phyloP scores from a whole-genome alignment of 805 yeast genomes.

The Metschnikowia cubensis region DNA sequence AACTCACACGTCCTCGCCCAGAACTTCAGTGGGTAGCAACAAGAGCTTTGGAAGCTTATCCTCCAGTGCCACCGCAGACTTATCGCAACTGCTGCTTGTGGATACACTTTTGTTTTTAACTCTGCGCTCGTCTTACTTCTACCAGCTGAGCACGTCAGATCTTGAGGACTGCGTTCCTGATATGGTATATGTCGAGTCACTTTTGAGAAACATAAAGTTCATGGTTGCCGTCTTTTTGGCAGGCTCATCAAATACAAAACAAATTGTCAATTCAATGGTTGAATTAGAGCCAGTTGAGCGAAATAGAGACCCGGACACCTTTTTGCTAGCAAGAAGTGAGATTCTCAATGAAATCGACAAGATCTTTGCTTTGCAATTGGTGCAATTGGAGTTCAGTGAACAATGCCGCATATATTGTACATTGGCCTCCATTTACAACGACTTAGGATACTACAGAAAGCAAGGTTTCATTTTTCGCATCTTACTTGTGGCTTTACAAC shows the following conservation, averaged over 20 bases:
- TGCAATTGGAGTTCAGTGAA: constrained; percentile 36
- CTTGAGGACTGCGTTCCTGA: constrained; percentile 80
- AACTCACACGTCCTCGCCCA: constrained; percentile 25
- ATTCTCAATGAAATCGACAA: constrained; percentile 40
- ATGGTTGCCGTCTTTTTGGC: constrained; percentile 50
- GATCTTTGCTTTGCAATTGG: constrained; percentile 33
- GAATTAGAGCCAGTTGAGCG: constrained; percentile 4
- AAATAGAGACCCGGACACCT: constrained; percentile 5
- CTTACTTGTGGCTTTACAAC: constrained; percentile 50
- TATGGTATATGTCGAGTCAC: constrained; percentile 67
- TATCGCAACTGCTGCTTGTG: constrained; percentile 26
- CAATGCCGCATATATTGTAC: constrained; percentile 64
- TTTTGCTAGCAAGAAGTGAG: constrained; percentile 30
- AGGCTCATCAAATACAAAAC: constrained; percentile 37
- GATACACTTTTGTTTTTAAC: constrained; percentile 32
- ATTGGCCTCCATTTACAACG: constrained; percentile 60
- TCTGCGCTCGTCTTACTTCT: constrained; percentile 25
- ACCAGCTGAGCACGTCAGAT: constrained; percentile 46
- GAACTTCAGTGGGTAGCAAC: constrained; percentile 30
- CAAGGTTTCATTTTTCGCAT: constrained; percentile 64
- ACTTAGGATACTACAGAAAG: constrained; percentile 61
- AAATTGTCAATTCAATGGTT: constrained; percentile 44
- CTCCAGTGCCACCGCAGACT: constrained; percentile 25
- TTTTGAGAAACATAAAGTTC: constrained; percentile 59
- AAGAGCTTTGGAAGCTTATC: constrained; percentile 24